Evolutionary conservation across 805 yeast species (phyloP).

Genomic region (Candida coleopterorum): DNA sequence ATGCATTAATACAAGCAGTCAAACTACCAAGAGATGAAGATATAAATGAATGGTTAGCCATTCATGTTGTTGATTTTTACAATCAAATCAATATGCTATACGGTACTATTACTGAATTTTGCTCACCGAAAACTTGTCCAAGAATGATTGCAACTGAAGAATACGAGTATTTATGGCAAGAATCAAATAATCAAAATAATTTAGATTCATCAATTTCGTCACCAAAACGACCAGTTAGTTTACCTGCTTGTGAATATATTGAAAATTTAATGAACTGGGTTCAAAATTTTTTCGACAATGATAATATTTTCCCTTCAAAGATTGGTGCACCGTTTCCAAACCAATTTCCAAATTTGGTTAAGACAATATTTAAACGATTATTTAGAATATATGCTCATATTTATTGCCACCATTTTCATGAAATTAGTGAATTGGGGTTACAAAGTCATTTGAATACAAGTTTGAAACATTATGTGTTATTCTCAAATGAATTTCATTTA

Average conservation of each 20-base stretch:
- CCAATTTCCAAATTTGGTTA: conserved; percentile 71
- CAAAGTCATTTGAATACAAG: conserved; percentile 93
- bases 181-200: conserved; percentile 37
- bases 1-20: conserved; percentile 88
- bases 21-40: conserved; percentile 91
- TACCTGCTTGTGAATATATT: conserved; percentile 93
- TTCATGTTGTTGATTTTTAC: conserved; percentile 95
- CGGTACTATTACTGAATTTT: conserved; percentile 92
- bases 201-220: conserved; percentile 9
- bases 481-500: conserved; percentile 77
- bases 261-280: conserved; percentile 94
- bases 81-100: conserved; percentile 95
- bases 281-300: conserved; percentile 88
- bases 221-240: conserved; percentile 69
- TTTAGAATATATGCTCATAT: conserved; percentile 96
- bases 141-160: conserved; percentile 97
- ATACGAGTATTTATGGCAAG: conserved; percentile 97
- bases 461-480: conserved; percentile 87
- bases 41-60: conserved; percentile 91
- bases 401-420: conserved; percentile 96
- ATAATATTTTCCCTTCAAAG: conserved; percentile 82
- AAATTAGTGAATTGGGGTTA: conserved; percentile 84
- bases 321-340: conserved; percentile 89
- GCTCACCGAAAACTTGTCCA: conserved; percentile 94
- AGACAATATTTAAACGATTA: conserved; percentile 83